Base-by-base conservation (phyloP, 495 filamentous ascomycete species). In the Daldinia bambusicola region DNA sequence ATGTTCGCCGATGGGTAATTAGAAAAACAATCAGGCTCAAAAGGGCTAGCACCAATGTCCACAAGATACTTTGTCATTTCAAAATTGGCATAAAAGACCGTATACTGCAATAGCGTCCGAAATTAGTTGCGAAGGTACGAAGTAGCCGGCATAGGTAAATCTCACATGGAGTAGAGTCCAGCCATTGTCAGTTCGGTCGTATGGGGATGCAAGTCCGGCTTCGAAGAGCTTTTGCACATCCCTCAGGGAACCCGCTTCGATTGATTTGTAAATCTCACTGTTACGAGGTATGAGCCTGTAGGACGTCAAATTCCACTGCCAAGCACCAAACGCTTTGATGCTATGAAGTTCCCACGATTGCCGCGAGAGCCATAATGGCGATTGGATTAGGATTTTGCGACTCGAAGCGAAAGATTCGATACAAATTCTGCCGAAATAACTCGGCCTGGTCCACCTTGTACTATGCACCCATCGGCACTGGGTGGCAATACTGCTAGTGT, bases 261-360 rank as follows among this genome's bases (percentile, higher is more conserved):
- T 1, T 1, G 56, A 9, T 0, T 0, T 0, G 0, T 52, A 1
- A 36, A 52, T n/a, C 26, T 61, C 6, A 18, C 71, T 74, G 0
- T 16, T 2, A 0, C 0, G 0, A 12, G 59, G 59, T 31, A 67
- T 13, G 14, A 37, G 10, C 1, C 40, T 38, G n/a, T 74, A 74
- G n/a, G 40, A 60, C 18, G 55, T 52, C 9, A 74, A 2, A 34
- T 67, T 57, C 13, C 18, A 71, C 6, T 71, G 41, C 67, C 71
- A 74, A 31, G 34, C 40, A 1, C 71, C 71, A 48, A 40, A 26
- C 0, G 71, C 63, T 40, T 53, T 74, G 12, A 32, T 50, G 43
- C 63, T 67, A 26, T 71, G 55, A 31, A 74, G 37, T 36, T 74
- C 71, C 67, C 67, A 71, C 0, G 67, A 61, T 14, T 40, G 40